phyloP scores from a whole-genome alignment of 371 early-diverging fungal species.

The Nematocida ausubeli region DNA sequence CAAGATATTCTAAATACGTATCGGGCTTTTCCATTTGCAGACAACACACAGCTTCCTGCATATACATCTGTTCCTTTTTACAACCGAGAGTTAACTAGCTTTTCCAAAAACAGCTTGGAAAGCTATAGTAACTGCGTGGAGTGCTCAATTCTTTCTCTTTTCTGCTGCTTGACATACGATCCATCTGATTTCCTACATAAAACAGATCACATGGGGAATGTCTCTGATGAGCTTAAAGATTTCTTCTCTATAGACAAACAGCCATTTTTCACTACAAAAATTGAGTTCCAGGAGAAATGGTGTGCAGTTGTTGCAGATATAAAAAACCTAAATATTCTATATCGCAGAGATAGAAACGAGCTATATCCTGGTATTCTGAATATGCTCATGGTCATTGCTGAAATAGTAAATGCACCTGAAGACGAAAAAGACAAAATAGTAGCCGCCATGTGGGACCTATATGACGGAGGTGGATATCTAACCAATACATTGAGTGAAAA shows the following conservation, averaged over 20 bases:
- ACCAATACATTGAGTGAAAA: too few species aligned
- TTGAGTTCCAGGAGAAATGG: neutral
- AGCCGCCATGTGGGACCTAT: too few species aligned
- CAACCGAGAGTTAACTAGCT: neutral
- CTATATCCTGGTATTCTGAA: neutral
- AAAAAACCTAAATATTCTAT: neutral
- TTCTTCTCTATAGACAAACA: neutral
- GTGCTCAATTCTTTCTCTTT: neutral
- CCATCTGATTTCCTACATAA: neutral
- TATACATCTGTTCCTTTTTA: neutral
- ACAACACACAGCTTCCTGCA: neutral
- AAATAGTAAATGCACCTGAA: too few species aligned
- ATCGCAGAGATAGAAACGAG: neutral
- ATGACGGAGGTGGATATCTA: too few species aligned
- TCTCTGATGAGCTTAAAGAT: neutral
- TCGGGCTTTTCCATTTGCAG: neutral
- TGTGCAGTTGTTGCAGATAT: neutral
- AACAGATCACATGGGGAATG: neutral
- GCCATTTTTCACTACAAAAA: neutral
- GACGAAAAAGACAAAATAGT: too few species aligned
- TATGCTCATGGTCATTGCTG: too few species aligned
- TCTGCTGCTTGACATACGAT: slow-evolving; percentile 6
- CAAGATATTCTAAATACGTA: neutral
- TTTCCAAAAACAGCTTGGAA: neutral
- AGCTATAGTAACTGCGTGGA: neutral